phyloP scores from a whole-genome alignment of 1,284 basidiomycete species.

The Ustanciosporium gigantosporum region DNA sequence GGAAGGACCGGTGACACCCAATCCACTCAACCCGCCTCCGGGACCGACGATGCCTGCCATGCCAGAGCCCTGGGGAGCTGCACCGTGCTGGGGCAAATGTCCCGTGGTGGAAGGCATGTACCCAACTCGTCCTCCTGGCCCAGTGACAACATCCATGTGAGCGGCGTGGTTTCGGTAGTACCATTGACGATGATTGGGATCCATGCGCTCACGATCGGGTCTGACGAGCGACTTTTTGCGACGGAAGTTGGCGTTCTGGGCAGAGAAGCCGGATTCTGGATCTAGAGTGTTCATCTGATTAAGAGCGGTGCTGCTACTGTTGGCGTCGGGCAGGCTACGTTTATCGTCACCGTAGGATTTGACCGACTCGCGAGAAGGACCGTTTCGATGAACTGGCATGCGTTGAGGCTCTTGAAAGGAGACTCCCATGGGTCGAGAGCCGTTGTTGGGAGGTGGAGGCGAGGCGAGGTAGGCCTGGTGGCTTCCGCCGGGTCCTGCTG shows the following conservation, averaged over 20 bases:
- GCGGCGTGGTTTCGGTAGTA: constrained; percentile 90
- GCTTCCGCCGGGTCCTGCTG: constrained; percentile 7
- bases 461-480: constrained; percentile 11
- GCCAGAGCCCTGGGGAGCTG: constrained; percentile 43
- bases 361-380: constrained; percentile 43
- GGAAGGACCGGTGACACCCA: constrained; percentile 46
- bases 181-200: constrained; percentile 90
- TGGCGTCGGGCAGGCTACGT: constrained; percentile 31
- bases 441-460: constrained; percentile 2
- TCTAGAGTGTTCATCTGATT: constrained; percentile 43
- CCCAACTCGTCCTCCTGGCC: constrained; percentile 42
- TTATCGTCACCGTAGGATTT: constrained; percentile 42
- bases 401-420: constrained; percentile 51
- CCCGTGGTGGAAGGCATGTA: constrained; percentile 60
- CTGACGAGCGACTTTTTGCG: constrained; percentile 91
- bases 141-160: constrained; percentile 66
- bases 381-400: constrained; percentile 23
- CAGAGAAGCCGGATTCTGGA: constrained; percentile 49
- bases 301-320: constrained; percentile 30
- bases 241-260: constrained; percentile 61
- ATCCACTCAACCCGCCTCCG: constrained; percentile 58
- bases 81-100: constrained; percentile 58
- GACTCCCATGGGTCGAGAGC: constrained; percentile 20
- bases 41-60: constrained; percentile 50
- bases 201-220: constrained; percentile 94